A percentile compares a stretch with the other conserved stretches of the same genome.
Conservation (phyloP, 2,329 filamentous ascomycete species). For the Biscogniauxia marginata region DNA sequence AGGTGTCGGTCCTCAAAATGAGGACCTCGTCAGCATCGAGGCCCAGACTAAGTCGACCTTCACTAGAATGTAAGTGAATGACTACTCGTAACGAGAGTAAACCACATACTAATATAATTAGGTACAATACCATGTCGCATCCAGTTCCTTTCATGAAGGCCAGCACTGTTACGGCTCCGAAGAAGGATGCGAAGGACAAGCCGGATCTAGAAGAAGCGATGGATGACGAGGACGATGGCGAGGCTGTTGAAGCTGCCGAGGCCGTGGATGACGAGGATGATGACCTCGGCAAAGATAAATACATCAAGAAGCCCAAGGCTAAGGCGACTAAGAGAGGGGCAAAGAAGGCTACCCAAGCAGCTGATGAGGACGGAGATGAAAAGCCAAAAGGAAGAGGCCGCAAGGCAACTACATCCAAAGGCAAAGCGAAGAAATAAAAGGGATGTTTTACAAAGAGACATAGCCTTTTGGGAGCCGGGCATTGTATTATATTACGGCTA, state of each 20-base stretch:
- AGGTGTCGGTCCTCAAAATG: conserved; percentile 79
- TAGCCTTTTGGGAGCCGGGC: not conserved
- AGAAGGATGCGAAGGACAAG: conserved; percentile 69
- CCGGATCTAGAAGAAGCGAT: conserved; percentile 96
- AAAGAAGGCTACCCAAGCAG: conserved; percentile 41
- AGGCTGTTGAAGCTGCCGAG: conserved; percentile 54
- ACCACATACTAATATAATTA: conserved; percentile 35
- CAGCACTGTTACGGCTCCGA: conserved; percentile 69
- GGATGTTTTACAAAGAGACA: not conserved
- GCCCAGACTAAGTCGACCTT: conserved; percentile 85
- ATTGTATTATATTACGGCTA: not conserved
- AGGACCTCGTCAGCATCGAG: conserved; percentile 74
- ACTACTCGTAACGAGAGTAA: not conserved
- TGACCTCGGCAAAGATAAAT: conserved; percentile 89
- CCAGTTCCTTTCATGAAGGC: conserved; percentile 97
- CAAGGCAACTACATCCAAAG: conserved; percentile 27
- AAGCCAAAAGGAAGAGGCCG: conserved; percentile 45
- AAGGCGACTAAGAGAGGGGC: conserved; percentile 55
- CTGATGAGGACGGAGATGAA: conserved; percentile 47
- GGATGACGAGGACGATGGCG: conserved; percentile 83
- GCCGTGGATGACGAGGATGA: conserved; percentile 72
- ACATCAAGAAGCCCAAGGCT: conserved; percentile 86
- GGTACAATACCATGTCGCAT: conserved; percentile 83
- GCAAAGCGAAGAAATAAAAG: conserved; percentile 31
- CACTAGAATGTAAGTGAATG: conserved; percentile 71